Conservation (phyloP, 2,329 filamentous ascomycete genomes). For the Ploettnerulaceae sp. region DNA sequence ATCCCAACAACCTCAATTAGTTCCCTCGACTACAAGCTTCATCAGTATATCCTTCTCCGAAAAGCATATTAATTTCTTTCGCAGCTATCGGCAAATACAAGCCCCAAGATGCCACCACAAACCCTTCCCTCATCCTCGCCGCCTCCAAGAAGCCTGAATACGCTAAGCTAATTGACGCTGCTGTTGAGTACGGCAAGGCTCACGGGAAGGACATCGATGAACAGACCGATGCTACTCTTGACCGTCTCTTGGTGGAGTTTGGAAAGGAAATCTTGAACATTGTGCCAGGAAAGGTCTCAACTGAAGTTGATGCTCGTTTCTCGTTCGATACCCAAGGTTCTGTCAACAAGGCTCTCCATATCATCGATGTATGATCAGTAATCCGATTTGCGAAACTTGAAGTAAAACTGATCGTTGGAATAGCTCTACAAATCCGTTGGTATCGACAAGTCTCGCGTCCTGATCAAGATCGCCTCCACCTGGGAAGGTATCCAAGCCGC, state of each 20-base stretch:
- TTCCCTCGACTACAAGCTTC: background rate
- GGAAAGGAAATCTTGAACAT: conserved; percentile 96
- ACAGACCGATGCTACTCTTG: conserved; percentile 85
- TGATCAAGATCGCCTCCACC: conserved; percentile 99
- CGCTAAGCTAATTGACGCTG: conserved; percentile 81
- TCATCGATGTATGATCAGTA: conserved; percentile 78
- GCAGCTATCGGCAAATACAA: conserved; percentile 98
- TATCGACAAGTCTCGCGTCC: conserved; percentile 85
- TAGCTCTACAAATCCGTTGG: conserved; percentile 93
- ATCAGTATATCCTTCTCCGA: background rate
- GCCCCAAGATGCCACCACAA: conserved; percentile 99
- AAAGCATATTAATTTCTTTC: conserved; percentile 16
- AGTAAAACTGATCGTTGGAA: conserved; percentile 2
- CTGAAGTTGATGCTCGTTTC: conserved; percentile 93
- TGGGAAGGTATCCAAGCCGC: conserved; percentile 99
- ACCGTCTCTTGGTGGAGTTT: conserved; percentile 95
- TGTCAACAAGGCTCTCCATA: conserved; percentile 91
- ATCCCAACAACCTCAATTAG: conserved; percentile 7
- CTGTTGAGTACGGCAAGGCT: conserved; percentile 80
- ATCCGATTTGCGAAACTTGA: background rate
- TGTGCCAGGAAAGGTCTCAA: conserved; percentile 97
- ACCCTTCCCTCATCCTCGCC: conserved; percentile 96
- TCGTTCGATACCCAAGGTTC: conserved; percentile 93
- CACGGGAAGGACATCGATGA: conserved; percentile 64
- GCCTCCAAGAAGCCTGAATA: conserved; percentile 98